Conservation (phyloP, 352 stramenopile genomes). For the Pilasporangium apinafurcum region DNA sequence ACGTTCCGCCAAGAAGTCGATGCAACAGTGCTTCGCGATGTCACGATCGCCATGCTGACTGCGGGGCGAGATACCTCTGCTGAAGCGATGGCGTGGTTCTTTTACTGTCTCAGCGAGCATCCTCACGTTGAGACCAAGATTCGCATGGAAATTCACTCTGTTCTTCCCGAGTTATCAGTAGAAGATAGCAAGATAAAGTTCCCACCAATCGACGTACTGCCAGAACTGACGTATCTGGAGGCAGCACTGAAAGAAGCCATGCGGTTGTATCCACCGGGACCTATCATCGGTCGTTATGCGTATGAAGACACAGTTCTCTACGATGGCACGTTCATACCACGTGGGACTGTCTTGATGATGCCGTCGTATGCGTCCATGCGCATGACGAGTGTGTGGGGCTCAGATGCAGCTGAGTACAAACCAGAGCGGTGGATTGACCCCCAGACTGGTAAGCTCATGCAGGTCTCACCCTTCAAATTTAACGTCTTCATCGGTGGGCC, state of each 20-base stretch:
- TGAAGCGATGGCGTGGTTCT: slow-evolving; percentile 49
- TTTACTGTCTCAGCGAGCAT: slow-evolving; percentile 66
- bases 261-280: slow-evolving; percentile 51
- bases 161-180: slow-evolving; percentile 25
- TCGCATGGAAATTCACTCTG: slow-evolving; percentile 28
- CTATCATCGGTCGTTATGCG: slow-evolving; percentile 39
- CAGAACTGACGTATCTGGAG: slow-evolving; percentile 59
- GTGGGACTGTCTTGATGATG: slow-evolving; percentile 42
- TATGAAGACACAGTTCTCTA: slow-evolving; percentile 40
- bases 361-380: slow-evolving; percentile 51
- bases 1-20: slow-evolving; percentile 7
- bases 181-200: slow-evolving; percentile 9
- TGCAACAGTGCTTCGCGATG: slow-evolving; percentile 49
- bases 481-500: slow-evolving; percentile 56
- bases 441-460: slow-evolving; percentile 16
- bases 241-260: slow-evolving; percentile 59
- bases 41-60: slow-evolving; percentile 63
- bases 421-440: slow-evolving; percentile 64
- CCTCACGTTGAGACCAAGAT: slow-evolving; percentile 37
- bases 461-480: slow-evolving; percentile 60
- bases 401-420: slow-evolving; percentile 54
- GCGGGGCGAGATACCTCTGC: slow-evolving; percentile 72
- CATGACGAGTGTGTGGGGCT: slow-evolving; percentile 46
- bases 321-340: slow-evolving; percentile 54
- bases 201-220: slow-evolving; percentile 32